Base-by-base conservation (phyloP, 495 filamentous ascomycete genomes). In the Xylaria curta region DNA sequence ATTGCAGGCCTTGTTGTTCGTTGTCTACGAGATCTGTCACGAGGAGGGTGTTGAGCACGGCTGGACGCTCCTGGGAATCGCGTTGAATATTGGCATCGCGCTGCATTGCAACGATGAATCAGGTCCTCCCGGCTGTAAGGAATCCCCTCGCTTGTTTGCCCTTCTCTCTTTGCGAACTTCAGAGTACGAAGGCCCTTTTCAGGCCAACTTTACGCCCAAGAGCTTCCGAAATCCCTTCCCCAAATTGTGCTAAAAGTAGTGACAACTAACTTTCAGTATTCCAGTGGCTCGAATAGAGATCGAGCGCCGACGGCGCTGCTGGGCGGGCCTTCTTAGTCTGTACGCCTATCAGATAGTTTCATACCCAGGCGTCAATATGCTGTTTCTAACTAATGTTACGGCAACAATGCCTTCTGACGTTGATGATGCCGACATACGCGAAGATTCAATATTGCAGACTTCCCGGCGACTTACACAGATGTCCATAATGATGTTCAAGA, bases 61-160 rank as follows among this genome's bases (percentile, higher is more conserved):
- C 31, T 66, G 63, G 63, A 66, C 63, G 78, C 42, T 83, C 17
- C 73, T 84, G 15, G 85, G 85, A 40, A 80, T 85, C 31, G 83
- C 85, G 0, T 80, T 85, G 38, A 83, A 87, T 69, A 81, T 85
- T 19, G 82, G 84, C 15, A 82, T 85, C 28, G 83, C 82, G 0
- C 82, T 86, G 78, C 83, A 83, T 40, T 85, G 83, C 54, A 84
- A 87, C 67, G 75, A 85, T 26, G 85, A 87, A 47, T 83, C 82
- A n/a, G 81, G 80, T 28, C 75, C 77, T 40, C 85, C 86, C 40
- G 70, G 72, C 7, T 77, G 58, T 60, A 60, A 60, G 58, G 58
- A 60, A 38, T 21, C 9, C 17, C 38, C 31, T 13, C 4, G 12
- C 2, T 38, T 10, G 12, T 60, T 60, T 21, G 0, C 31, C 21